Percentiles rank a stretch among this genome's conserved stretches.
These are phyloP conservation scores for Ophiosphaerella herpotricha DNA, from an alignment of 2,329 filamentous ascomycete species.

Conservation along the genomic window DNA sequence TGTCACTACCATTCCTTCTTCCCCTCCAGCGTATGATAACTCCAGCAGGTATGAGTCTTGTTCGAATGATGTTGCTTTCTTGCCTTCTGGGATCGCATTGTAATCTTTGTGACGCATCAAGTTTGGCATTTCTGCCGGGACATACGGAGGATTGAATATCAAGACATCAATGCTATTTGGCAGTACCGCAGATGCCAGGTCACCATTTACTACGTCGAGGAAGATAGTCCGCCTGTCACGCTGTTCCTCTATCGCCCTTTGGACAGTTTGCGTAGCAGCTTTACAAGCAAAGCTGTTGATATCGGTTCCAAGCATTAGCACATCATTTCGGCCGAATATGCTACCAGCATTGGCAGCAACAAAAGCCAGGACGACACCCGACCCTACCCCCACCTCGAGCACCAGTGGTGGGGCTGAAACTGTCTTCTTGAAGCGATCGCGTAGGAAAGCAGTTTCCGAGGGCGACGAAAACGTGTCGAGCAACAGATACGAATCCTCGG, in stretches of 20 bases:
- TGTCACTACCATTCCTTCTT: conserved; percentile 93
- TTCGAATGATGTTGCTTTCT: conserved; percentile 62
- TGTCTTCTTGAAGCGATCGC: conserved; percentile 59
- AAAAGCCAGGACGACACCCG: conserved; percentile 92
- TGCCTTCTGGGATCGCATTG: conserved; percentile 29
- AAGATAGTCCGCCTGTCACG: conserved; percentile 50
- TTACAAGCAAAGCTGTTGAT: conserved; percentile 82
- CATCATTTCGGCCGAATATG: conserved; percentile 72
- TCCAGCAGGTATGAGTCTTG: conserved; percentile 82
- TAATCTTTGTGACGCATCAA: conserved; percentile 48
- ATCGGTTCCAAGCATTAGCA: conserved; percentile 79
- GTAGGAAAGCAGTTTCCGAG: conserved; percentile 71
- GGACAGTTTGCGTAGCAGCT: conserved; percentile 73
- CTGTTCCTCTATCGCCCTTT: conserved; percentile 51
- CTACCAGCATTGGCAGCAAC: conserved; percentile 71
- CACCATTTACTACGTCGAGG: conserved; percentile 69
- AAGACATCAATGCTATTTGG: conserved; percentile 73
- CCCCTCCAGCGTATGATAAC: conserved; percentile 85
- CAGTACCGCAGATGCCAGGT: conserved; percentile 69
- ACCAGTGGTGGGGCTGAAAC: conserved; percentile 58
- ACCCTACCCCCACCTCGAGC: conserved; percentile 87
- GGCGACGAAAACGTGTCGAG: conserved; percentile 84
- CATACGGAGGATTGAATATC: conserved; percentile 96
- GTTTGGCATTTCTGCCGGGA: conserved; percentile 78
- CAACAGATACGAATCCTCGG: conserved; percentile 93